Evolutionary conservation across 805 yeast genomes (phyloP), one percentile per base, ranked within the genome.

Genomic region (Ogataea henricii): DNA sequence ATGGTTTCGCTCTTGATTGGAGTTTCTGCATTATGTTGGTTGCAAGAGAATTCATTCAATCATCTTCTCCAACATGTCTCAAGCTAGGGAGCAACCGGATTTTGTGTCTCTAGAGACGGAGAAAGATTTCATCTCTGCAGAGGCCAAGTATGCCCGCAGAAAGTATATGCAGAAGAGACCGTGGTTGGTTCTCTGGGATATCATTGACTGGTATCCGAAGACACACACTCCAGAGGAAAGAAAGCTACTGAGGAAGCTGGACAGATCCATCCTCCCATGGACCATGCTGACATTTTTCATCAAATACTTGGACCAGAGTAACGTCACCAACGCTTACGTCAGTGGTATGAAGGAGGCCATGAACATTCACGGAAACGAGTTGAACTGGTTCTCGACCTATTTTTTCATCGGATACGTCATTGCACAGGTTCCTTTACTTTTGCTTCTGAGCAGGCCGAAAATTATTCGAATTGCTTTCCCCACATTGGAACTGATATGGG

Each of bases 341-440:
- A 71, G 81, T 10, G 87, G 88, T 7, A 78, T 83, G 85, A 74
- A 79, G 54, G 81, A 80, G 47, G 85, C 30, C 13, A 34, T 59
- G 26, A 46, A 54, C 5, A 34, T 58, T 6, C 23, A 49, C 12
- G 62, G 60, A n/a, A 59, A 59, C 36, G 58, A 58, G 33, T 42
- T 60, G 32, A 57, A 58, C 33, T 36, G 41, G 20, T 60, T 60
- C 39, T 56, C 48, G 18, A 60, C 65, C 4, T 51, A 43, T 25
- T 60, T 53, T 25, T 55, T 55, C 7, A 51, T 61, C 27, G 89
- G 89, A 2, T 83, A 81, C 59, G 74, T 77, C 22, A 68, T 83
- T 16, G 82, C 81, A 10, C 77, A 81, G 73, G 62, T 84, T 33
- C 89, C 89, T 2, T 18, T 12, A 51, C 49, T 39, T 16, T 16